Base-by-base conservation (phyloP, 306 rosid species). In the Acmispon strigosus region DNA sequence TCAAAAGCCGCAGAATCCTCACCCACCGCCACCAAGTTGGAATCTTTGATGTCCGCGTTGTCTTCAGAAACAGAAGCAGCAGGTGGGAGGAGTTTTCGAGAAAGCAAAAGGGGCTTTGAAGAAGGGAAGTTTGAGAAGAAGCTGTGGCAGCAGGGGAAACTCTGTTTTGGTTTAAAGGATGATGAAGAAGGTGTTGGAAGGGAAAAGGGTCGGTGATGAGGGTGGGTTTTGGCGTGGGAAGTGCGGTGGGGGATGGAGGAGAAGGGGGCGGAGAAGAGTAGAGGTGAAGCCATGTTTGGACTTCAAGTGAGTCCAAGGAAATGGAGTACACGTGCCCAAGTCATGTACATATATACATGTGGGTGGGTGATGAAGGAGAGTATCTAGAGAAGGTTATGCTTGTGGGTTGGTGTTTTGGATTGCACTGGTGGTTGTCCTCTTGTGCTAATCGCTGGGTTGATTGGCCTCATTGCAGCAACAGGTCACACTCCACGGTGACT, bases 1-100 rank as follows among this genome's bases (percentile, higher is more conserved):
- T 86, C 75, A 69, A 90, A 90, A 8, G 45, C 73, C 0, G 97
- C 97, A 49, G 97, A 85, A 41, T 90, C 97, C 76, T 90, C 97
- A 0, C 95, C 97, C 44, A 86, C 86, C 44, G 85, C 86, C 7
- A 74, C 86, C 8, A 74, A 58, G 24, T 41, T 7, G 29, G 82
- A 73, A 36, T 50, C 74, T n/a, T 4, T 13, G 8, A 47, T 15
- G 27, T 77, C 69, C 10, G 75, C 73, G 17, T 1, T 27, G 7
- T 66, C 71, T 48, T 15, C 58, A 10, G 71, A 29, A 24, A 27
- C 10, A 48, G 89, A 84, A 78, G 80, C 77, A 54, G 43, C 74
- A 43, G 61, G 39, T 20, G 56, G 29, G 51, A 61, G 29, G 51
- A 76, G 79, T 52, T 74, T 75, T 15, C 39, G 44, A 39, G 70